Base-by-base conservation (phyloP, 805 yeast genomes). In the Jamesozyma lodderae region DNA sequence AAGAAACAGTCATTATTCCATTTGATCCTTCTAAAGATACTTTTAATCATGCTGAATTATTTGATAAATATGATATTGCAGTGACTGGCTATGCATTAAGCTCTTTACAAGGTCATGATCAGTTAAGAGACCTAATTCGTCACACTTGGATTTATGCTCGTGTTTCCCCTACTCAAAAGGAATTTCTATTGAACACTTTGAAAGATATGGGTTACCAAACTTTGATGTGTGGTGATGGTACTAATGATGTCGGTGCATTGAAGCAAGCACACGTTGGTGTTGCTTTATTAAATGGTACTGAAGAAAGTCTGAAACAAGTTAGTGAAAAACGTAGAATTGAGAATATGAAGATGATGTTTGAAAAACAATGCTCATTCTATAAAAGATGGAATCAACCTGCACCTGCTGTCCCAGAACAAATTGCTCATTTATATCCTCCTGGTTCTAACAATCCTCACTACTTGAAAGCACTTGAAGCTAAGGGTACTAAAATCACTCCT, bases 151-250 rank as follows among this genome's bases (percentile, higher is more conserved):
- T 92, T 33, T 92, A 85, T 57, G 96, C 98, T 32, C 81, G 98
- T 67, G 97, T 92, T 23, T 90, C 97, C 6, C 98, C 98, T 29
- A 56, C 81, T 19, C 98, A 92, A 67, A 92, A 92, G 66, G 98
- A 92, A 64, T 86, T 81, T 49, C 79, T 92, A 51, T 70, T 92
- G 53, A 80, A 78, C 44, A 74, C 87, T 27, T 74, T 85, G 60
- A 92, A 90, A 62, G 79, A 77, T 45, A 72, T 85, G 59, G 96
- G 96, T 19, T 92, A 90, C 64, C 81, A 77, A 56, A 92, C 97
- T 18, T 72, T 92, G 52, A 92, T 92, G 98, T 92, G 98, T 66
- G 98, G 98, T 70, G 98, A 92, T 66, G 98, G 98, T 65, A 92
- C 98, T n/a, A 92, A 92, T 59, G 98, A 92, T 69, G 98, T 92